Base-by-base conservation (phyloP, 1,139 yeast genomes). In the Spencermartinsiella ligniputridi region DNA sequence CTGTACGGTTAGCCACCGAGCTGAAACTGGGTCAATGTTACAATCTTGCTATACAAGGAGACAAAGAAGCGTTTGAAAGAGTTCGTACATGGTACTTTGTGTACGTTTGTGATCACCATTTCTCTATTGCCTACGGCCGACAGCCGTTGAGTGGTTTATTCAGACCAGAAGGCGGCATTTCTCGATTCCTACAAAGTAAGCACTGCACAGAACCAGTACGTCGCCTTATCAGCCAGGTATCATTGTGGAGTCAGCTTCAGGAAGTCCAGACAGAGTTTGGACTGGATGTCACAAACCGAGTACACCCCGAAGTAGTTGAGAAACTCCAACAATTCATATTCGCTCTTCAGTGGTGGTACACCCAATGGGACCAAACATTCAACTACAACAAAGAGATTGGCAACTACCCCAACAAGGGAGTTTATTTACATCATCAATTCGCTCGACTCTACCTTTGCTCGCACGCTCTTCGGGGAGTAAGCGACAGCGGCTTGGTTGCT, bases 21-120 rank as follows among this genome's bases (percentile, higher is more conserved):
- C 40, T 41, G 22, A 35, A 41, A n/a, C 37, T 41, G 3, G 35
- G 35, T 12, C 29, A 38, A 17, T 13, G 33, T 16, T 41, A 36
- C 15, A 22, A 19, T 3, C 33, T 20, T 3, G 35, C 35, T 16
- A 30, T 37, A 30, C 25, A 34, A 8, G 35, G 34, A 9, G 33
- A 36, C 24, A 27, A 29, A 6, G 39, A 29, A n/a, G 40, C 44
- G 20, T 36, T 19, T 18, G 44, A 41, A 22, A 13, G 40, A 35
- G 39, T 37, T 6, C 24, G 42, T 9, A 25, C 39, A 13, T 43
- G 46, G 46, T 43, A 38, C 21, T 38, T 39, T 30, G 39, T 43
- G n/a, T 43, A 25, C 34, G 35, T 43, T 5, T 39, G 40, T 19
- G 46, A 43, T 19, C 46, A 43, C 24, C 37, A 36, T 15, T 27